These are phyloP conservation scores for Oryza officinalis DNA, from an alignment of 176 grass and related monocot species.

Conservation along the genomic window DNA sequence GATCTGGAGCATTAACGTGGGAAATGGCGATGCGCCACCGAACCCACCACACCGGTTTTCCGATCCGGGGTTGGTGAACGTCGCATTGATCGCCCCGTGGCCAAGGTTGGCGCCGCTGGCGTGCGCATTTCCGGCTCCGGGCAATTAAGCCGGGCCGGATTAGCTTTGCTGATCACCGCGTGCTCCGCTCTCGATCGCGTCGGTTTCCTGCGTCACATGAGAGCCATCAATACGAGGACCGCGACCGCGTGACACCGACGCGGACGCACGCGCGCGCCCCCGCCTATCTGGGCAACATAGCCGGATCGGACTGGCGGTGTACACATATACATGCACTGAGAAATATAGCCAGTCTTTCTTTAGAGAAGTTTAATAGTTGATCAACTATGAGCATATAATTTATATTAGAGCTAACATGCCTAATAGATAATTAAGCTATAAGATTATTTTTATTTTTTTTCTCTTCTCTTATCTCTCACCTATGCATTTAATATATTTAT, in stretches of 20 bases:
- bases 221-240: not conserved
- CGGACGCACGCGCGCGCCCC: not conserved
- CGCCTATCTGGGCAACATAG: not conserved
- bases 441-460: no score
- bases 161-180: no score
- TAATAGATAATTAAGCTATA: no score
- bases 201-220: not conserved
- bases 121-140: not conserved
- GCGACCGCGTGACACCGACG: not conserved
- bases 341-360: no score
- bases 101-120: not conserved
- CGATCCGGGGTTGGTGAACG: not conserved
- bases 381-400: no score
- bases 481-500: no score
- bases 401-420: no score
- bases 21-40: constrained; percentile 26
- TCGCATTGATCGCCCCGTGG: constrained; percentile 3
- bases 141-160: not conserved
- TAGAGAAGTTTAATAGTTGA: no score
- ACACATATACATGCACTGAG: no score
- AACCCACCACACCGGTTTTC: not conserved
- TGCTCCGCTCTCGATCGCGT: not conserved
- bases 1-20: not conserved
- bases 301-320: no score
- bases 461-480: no score